Evolutionary conservation across 2,329 filamentous ascomycete genomes (phyloP).

Genomic region (Stylonectria norvegica): DNA sequence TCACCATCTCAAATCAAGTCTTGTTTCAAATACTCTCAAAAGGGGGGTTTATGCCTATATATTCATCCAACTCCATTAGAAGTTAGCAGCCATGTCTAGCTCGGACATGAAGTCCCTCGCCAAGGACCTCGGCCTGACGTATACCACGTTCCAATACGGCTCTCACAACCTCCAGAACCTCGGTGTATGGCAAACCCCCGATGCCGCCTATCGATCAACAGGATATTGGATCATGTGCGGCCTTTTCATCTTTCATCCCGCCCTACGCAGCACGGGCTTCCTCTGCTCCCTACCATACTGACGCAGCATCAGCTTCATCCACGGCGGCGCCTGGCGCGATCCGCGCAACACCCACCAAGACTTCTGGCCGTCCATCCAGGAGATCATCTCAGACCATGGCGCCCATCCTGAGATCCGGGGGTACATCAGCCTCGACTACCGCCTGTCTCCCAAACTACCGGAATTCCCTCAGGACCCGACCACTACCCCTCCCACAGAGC

Average conservation of each 20-base stretch:
- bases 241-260: constrained; percentile 4
- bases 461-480: constrained; percentile 37
- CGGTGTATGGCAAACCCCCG: constrained; percentile 41
- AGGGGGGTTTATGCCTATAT: no score
- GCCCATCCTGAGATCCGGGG: constrained; percentile 46
- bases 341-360: constrained; percentile 46
- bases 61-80: constrained; percentile 13
- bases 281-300: constrained; percentile 9
- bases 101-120: constrained; percentile 20
- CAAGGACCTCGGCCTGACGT: constrained; percentile 24
- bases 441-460: constrained; percentile 54
- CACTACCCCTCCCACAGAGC: constrained; percentile 24
- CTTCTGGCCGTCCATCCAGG: constrained; percentile 44
- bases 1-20: no score
- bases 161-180: constrained; percentile 43
- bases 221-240: constrained; percentile 39
- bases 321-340: constrained; percentile 63
- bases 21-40: no score
- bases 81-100: no score
- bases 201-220: constrained; percentile 13
- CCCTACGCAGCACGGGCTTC: constrained; percentile 1
- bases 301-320: constrained; percentile 46
- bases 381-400: constrained; percentile 34
- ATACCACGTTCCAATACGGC: constrained; percentile 37
- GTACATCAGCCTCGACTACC: constrained; percentile 62